phyloP scores from a whole-genome alignment of 1,139 yeast genomes.

The Saccharomyces hybrid region DNA sequence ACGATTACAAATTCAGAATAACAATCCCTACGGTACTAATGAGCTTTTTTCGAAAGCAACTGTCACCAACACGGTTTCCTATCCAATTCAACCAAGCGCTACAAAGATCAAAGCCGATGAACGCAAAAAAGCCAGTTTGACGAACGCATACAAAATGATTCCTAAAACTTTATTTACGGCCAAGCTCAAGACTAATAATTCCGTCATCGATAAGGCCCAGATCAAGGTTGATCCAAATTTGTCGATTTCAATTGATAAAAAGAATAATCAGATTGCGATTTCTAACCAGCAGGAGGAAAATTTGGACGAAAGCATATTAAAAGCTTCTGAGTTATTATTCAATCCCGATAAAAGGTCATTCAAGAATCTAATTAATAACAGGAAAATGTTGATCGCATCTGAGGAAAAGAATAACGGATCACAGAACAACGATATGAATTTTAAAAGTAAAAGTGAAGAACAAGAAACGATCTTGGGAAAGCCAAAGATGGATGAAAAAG shows the following conservation, averaged over 20 bases:
- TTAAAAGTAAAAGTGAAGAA: not conserved
- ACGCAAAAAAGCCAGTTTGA: constrained; percentile 47
- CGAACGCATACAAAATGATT: constrained; percentile 47
- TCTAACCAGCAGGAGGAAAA: not conserved
- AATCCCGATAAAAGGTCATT: constrained; percentile 20
- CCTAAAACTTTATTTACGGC: constrained; percentile 26
- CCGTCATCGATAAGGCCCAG: not conserved
- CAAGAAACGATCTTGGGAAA: not conserved
- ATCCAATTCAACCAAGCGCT: constrained; percentile 42
- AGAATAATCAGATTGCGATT: not conserved
- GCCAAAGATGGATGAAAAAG: not conserved
- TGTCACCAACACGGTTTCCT: constrained; percentile 24
- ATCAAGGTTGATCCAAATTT: not conserved
- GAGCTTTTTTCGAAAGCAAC: constrained; percentile 44
- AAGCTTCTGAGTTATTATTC: constrained; percentile 14
- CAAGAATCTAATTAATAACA: constrained; percentile 15
- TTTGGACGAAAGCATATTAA: constrained; percentile 14
- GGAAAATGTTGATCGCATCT: constrained; percentile 2
- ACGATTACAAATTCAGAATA: constrained; percentile 19
- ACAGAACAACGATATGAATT: not conserved
- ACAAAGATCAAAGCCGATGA: constrained; percentile 40
- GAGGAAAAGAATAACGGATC: constrained; percentile 16
- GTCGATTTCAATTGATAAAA: not conserved
- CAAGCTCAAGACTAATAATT: not conserved
- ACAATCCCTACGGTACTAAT: constrained; percentile 67